A percentile compares a stretch with the other conserved stretches of the same genome.
Conservation (phyloP, 768 basidiomycete species). For the Suillus subalutaceus region DNA sequence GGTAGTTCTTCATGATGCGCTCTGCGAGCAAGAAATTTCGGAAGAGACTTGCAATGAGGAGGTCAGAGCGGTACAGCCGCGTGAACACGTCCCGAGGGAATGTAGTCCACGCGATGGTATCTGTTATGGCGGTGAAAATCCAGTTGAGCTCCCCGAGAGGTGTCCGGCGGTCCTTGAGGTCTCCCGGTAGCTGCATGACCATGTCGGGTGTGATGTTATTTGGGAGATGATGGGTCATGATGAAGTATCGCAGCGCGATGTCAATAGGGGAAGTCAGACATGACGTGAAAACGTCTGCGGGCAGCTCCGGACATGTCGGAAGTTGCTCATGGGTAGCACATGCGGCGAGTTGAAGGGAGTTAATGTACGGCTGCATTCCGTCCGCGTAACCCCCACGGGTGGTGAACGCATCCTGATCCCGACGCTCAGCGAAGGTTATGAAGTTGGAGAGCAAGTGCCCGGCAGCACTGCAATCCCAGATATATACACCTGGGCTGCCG, state of each 20-base stretch:
- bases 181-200: constrained; percentile 94
- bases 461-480: constrained; percentile 99
- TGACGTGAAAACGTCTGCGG: constrained; percentile 96
- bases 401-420: constrained; percentile 67
- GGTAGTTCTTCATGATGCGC: constrained; percentile 96
- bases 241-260: constrained; percentile 91
- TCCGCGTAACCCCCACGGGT: constrained; percentile 62
- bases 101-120: constrained; percentile 99
- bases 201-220: constrained; percentile 83
- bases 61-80: constrained; percentile 90
- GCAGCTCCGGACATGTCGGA: constrained; percentile 94
- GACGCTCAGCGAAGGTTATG: constrained; percentile 73
- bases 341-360: constrained; percentile 93
- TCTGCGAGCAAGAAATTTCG: constrained; percentile 97
- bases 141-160: constrained; percentile 98
- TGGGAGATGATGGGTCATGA: constrained; percentile 87
- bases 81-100: constrained; percentile 94
- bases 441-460: constrained; percentile 93
- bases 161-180: constrained; percentile 94
- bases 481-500: constrained; percentile 93
- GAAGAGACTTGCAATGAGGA: constrained; percentile 94
- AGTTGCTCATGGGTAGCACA: constrained; percentile 90
- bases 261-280: constrained; percentile 98
- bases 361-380: constrained; percentile 70
- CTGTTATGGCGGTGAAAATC: constrained; percentile 99